phyloP scores from a whole-genome alignment of 1,284 basidiomycete species.

The Trametes polyzona region DNA sequence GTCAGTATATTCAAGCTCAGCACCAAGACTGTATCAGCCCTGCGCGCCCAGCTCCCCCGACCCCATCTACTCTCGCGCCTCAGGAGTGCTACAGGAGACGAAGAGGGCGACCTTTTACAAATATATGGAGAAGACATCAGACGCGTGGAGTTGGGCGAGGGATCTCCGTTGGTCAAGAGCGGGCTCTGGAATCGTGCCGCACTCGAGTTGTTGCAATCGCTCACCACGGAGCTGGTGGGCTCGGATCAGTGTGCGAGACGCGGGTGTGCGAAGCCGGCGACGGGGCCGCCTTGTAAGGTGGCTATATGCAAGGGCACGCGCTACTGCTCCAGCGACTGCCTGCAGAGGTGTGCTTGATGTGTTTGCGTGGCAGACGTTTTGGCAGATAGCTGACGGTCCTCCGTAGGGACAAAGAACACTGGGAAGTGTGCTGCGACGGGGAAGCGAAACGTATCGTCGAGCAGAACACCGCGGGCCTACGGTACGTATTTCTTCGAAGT shows the following conservation, averaged over 20 bases:
- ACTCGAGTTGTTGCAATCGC: neutral
- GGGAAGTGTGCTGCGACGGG: neutral
- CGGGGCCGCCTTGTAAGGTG: neutral
- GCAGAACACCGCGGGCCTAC: neutral
- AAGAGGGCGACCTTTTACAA: neutral
- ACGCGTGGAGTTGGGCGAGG: neutral
- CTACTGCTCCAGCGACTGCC: conserved; percentile 1
- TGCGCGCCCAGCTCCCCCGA: conserved; percentile 5
- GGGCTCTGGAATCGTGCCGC: conserved; percentile 9
- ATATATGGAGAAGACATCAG: neutral
- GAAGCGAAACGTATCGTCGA: neutral
- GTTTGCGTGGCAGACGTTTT: neutral
- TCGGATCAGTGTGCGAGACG: neutral
- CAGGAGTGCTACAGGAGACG: neutral
- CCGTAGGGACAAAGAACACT: neutral
- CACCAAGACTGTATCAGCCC: neutral
- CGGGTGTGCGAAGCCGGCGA: neutral
- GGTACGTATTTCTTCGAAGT: neutral
- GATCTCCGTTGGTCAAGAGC: neutral
- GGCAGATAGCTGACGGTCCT: neutral
- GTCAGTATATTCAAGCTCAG: neutral
- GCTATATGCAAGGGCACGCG: neutral
- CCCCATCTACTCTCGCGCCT: neutral
- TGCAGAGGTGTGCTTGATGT: neutral
- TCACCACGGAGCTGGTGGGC: neutral